Conservation (phyloP, 2,329 filamentous ascomycete species). For the Tolypocladium tundrense region DNA sequence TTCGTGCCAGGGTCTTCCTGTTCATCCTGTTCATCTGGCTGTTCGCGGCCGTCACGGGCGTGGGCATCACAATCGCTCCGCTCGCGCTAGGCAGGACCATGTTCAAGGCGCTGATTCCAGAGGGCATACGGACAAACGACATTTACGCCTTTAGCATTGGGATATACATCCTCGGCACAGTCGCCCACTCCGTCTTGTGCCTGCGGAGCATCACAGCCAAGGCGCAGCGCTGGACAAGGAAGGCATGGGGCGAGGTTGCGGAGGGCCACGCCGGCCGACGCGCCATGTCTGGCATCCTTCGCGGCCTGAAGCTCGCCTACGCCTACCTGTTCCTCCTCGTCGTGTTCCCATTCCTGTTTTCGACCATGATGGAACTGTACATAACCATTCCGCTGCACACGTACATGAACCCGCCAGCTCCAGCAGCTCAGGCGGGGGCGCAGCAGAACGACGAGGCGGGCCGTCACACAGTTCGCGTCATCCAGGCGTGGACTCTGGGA, state of each 20-base stretch:
- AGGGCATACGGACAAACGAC: conserved; percentile 72
- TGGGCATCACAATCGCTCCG: conserved; percentile 77
- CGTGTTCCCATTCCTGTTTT: conserved; percentile 72
- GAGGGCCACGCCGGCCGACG: conserved; percentile 12
- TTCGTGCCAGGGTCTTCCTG: conserved; percentile 66
- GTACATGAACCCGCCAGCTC: conserved; percentile 44
- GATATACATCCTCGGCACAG: conserved; percentile 65
- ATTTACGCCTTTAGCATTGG: conserved; percentile 94
- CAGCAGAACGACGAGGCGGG: conserved; percentile 14
- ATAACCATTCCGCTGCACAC: conserved; percentile 79
- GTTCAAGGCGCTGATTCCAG: conserved; percentile 62
- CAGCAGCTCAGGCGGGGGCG: conserved; percentile 10
- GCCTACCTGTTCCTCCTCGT: conserved; percentile 64
- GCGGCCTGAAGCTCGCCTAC: conserved; percentile 50
- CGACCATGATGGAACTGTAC: conserved; percentile 78
- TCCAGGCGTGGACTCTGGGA: conserved; percentile 91
- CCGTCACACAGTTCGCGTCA: conserved; percentile 67
- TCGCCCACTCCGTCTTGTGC: conserved; percentile 52
- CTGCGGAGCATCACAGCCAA: conserved; percentile 26
- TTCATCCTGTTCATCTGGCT: conserved; percentile 90
- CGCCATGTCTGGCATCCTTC: conserved; percentile 17
- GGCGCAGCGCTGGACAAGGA: conserved; percentile 18
- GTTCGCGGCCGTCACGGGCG: conserved; percentile 80
- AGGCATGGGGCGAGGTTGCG: conserved; percentile 11
- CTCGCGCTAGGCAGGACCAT: conserved; percentile 74